phyloP scores from a whole-genome alignment of 225 moss, liverwort and hornwort genomes.

The Pseudisothecium myosuroides region DNA sequence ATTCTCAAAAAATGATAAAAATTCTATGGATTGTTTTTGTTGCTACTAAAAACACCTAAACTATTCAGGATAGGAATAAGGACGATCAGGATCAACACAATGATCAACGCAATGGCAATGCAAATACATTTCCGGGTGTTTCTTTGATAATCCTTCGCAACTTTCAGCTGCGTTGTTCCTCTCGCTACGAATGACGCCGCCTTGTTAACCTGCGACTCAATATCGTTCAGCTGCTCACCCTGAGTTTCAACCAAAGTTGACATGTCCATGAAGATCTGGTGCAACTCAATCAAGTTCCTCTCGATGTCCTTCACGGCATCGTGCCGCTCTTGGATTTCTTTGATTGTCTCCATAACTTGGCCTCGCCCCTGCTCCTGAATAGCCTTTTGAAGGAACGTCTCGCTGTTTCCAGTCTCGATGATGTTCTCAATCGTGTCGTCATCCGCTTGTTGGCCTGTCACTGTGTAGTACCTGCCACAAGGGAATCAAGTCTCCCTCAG shows the following conservation, averaged over 20 bases:
- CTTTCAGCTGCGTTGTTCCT: constrained; percentile 2
- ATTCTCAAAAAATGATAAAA: background rate
- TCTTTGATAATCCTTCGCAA: constrained; percentile 12
- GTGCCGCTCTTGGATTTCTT: constrained; percentile 43
- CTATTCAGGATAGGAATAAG: constrained; percentile 11
- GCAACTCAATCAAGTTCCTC: constrained; percentile 31
- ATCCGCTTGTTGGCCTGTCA: constrained; percentile 42
- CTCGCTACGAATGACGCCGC: constrained; percentile 5
- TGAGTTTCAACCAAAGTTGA: constrained; percentile 40
- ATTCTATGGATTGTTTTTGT: background rate
- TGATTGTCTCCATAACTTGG: constrained; percentile 36
- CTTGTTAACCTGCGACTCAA: constrained; percentile 33
- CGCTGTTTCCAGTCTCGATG: constrained; percentile 46
- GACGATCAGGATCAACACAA: constrained; percentile 17
- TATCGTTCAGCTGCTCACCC: constrained; percentile 45
- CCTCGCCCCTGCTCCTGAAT: constrained; percentile 50
- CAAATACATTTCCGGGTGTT: constrained; percentile 14
- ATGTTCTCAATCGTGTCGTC: constrained; percentile 40
- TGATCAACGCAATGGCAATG: constrained; percentile 1
- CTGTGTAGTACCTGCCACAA: constrained; percentile 28
- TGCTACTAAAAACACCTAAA: constrained; percentile 1
- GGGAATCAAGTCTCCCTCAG: background rate
- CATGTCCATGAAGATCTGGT: constrained; percentile 53
- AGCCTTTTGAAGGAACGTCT: constrained; percentile 37
- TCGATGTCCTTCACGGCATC: constrained; percentile 47